A percentile compares a stretch with the other conserved stretches of the same genome.
Conservation (phyloP, 805 yeast genomes). For the Monosporozyma aerobia region DNA sequence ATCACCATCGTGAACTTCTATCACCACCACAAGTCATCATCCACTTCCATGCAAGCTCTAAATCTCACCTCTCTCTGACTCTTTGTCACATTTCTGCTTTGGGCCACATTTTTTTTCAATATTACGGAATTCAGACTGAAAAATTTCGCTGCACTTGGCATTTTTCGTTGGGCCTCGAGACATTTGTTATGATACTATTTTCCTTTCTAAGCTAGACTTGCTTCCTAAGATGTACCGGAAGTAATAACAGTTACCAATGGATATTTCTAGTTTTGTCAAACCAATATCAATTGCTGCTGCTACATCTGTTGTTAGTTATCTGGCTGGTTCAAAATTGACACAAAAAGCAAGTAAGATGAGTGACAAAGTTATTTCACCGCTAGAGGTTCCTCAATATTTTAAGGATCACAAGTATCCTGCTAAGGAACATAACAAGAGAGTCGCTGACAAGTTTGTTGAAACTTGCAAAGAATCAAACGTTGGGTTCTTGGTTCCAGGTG, state of each 20-base stretch:
- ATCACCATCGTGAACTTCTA: not conserved
- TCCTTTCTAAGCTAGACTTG: not conserved
- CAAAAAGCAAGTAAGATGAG: not conserved
- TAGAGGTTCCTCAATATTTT: conserved; percentile 14
- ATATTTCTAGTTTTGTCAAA: not conserved
- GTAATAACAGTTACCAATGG: not conserved
- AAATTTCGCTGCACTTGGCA: not conserved
- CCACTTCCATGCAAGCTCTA: not conserved
- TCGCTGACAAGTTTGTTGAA: conserved; percentile 26
- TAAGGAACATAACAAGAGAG: conserved; percentile 53
- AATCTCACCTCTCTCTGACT: not conserved
- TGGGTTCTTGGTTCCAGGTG: conserved; percentile 55
- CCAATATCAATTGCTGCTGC: not conserved
- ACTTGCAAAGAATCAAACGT: conserved; percentile 26
- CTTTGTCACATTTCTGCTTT: not conserved
- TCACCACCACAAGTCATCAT: not conserved
- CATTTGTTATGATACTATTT: not conserved
- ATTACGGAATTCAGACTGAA: not conserved
- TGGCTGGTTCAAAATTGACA: not conserved
- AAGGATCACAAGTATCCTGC: conserved; percentile 63
- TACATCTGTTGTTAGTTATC: conserved; percentile 2
- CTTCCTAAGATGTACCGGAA: not conserved
- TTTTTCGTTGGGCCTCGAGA: not conserved
- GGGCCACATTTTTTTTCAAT: not conserved
- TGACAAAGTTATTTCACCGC: conserved; percentile 11